Evolutionary conservation across 2,329 filamentous ascomycete genomes (phyloP), one percentile per base, ranked within the genome.

Genomic region (Coccinonectria pachysandricola): DNA sequence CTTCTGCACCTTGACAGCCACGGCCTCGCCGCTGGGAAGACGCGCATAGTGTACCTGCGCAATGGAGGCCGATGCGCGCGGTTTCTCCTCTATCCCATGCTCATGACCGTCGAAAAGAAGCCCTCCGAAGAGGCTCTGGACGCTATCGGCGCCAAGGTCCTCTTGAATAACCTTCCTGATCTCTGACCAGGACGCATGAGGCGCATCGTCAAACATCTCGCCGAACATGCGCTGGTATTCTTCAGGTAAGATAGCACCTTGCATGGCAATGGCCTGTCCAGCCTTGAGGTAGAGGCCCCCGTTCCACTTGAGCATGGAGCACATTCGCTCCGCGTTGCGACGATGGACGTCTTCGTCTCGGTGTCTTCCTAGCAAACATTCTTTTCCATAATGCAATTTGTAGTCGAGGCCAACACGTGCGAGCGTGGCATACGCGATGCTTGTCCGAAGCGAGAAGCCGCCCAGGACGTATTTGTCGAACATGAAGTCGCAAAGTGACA

Each of bases 201-300:
- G 86, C 37, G 91, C 91, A 60, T 96, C 88, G 51, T 96, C 91
- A 52, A 96, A 98, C 85, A 98, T 95, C 46, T 80, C 72, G 12
- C 79, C 68, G 50, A 98, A 98, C 86, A 95, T 96, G 46, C 79
- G 77, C 62, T 94, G 86, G 45, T 96, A 96, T 54, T 94, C 86
- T 0, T 87, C 83, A 13, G 91, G 91, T 35, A 98, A 60, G 14
- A 96, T 77, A 0, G 88, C 88, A 41, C 82, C 88, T 64, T 98
- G 91, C 91, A 96, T 96, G 9, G 88, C 91, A 42, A 98, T 88
- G 4, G 91, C 91, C 64, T 98, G 91, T 1, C 91, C 91, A 32
- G 96, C 95, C 67, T 98, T 98, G 49, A 96, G 66, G 50, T 96
- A 98, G 11, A 98, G 59, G 0, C 91, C 91, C 34, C 91, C 88